Base-by-base conservation (phyloP, 2,329 filamentous ascomycete genomes). In the Curvularia hawaiiensis region DNA sequence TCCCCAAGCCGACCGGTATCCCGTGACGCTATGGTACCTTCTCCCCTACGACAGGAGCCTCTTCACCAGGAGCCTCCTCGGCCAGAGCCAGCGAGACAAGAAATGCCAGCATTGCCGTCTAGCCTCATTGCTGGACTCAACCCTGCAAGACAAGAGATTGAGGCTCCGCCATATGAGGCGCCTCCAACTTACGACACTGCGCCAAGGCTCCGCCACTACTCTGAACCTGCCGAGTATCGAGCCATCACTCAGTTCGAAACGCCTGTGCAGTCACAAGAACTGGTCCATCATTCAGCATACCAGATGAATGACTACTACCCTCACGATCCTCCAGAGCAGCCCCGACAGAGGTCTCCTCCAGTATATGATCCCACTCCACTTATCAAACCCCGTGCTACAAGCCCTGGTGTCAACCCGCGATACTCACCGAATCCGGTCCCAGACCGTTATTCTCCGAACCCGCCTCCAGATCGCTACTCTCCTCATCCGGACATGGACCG, bases 361-460 rank as follows among this genome's bases (percentile, higher is more conserved):
- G 52, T 68, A 10, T 73, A 75, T 2, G 74, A 81, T 4, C 69
- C 77, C 4, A 80, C 74, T 2, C 75, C 77, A 9, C 70, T 79
- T 18, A 70, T 79, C 52, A 80, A 78, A 60, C 76, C 75, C n/a
- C 74, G 77, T 31, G 77, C 74, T 16, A 72, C 76, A 51, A 83
- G 78, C 44, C 82, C 82, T 14, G 74, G 71, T 8, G 71, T 63
- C 9, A 72, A 59, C 43, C 70, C 71, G 7, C 55, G 57, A 8
- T 56, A 69, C 52, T 64, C 66, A 52, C 54, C 75, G 10, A 54
- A 50, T 8, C 55, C 51, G 10, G 12, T n/a, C 3, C 43, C 43
- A 20, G 55, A 57, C 20, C 56, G 55, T 8, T 54, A 69, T 50
- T 64, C 65, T 53, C 55, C 75, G 6, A 46, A 58, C 16, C 30